phyloP scores from a whole-genome alignment of 2,329 filamentous ascomycete species.

The Macroventuria anomochaeta region DNA sequence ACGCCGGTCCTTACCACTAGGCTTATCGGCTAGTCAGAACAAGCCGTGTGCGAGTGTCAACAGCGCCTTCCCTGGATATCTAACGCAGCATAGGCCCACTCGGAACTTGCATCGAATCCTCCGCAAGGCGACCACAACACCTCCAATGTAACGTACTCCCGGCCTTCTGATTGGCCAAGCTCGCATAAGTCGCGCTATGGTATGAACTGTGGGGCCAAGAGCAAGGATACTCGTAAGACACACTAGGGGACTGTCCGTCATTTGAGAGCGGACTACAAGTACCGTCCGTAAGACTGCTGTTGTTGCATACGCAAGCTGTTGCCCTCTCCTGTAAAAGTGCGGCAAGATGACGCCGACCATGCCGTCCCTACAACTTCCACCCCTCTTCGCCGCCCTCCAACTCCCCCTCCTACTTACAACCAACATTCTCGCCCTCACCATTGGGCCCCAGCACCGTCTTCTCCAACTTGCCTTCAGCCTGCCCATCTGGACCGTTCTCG shows the following conservation, averaged over 20 bases:
- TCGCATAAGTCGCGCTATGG: neutral
- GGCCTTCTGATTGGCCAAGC: neutral
- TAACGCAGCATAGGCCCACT: too few species aligned
- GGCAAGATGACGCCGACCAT: neutral
- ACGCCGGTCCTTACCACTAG: neutral
- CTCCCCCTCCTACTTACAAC: conserved; percentile 21
- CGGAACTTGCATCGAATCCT: too few species aligned
- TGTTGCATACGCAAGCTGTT: too few species aligned
- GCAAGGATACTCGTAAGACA: neutral
- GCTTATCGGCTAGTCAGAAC: neutral
- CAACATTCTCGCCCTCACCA: conserved; percentile 25
- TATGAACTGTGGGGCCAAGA: conserved; percentile 4
- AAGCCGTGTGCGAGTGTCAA: neutral
- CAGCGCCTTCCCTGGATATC: neutral
- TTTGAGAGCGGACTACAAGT: neutral
- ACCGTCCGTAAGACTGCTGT: too few species aligned
- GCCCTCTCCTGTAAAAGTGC: too few species aligned
- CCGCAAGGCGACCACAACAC: too few species aligned
- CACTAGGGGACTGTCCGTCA: neutral
- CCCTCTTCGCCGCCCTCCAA: conserved; percentile 15
- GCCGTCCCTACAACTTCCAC: conserved; percentile 18
- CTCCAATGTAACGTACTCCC: conserved; percentile 10
- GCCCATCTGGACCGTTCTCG: conserved; percentile 23
- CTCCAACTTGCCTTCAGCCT: conserved; percentile 20
- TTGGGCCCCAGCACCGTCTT: conserved; percentile 15